Evolutionary conservation across 257 asterid species (phyloP).

Genomic region (Solanum rostratum): DNA sequence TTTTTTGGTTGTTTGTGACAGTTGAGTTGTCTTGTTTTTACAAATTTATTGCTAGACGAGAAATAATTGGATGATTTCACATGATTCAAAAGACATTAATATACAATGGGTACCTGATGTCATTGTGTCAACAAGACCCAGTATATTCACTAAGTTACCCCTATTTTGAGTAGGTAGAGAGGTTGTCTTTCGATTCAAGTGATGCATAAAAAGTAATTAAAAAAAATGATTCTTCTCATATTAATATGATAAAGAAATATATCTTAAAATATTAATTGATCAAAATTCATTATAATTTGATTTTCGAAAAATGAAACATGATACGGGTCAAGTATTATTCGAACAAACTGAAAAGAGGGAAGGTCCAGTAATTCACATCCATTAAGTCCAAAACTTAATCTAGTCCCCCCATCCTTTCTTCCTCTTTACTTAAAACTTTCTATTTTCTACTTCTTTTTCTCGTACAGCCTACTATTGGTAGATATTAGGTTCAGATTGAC

Average conservation of each 20-base stretch:
- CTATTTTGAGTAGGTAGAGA: background rate
- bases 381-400: background rate
- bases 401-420: background rate
- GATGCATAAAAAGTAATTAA: too few species aligned
- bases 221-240: background rate
- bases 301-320: too few species aligned
- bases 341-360: background rate
- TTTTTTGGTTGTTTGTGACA: background rate
- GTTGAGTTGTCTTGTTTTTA: background rate
- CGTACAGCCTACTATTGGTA: background rate
- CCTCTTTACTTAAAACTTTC: background rate
- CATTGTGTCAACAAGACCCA: too few species aligned
- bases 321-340: too few species aligned
- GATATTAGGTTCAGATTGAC: background rate
- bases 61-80: background rate
- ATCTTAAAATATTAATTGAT: too few species aligned
- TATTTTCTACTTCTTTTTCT: background rate
- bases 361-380: background rate
- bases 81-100: background rate
- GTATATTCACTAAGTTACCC: too few species aligned
- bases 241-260: background rate
- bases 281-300: too few species aligned
- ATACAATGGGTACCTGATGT: too few species aligned
- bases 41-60: background rate
- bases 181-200: background rate